A percentile compares a stretch with the other conserved stretches of the same genome.
These are phyloP conservation scores for Biscogniauxia marginata DNA, from an alignment of 2,329 filamentous ascomycete species.

Conservation along the genomic window DNA sequence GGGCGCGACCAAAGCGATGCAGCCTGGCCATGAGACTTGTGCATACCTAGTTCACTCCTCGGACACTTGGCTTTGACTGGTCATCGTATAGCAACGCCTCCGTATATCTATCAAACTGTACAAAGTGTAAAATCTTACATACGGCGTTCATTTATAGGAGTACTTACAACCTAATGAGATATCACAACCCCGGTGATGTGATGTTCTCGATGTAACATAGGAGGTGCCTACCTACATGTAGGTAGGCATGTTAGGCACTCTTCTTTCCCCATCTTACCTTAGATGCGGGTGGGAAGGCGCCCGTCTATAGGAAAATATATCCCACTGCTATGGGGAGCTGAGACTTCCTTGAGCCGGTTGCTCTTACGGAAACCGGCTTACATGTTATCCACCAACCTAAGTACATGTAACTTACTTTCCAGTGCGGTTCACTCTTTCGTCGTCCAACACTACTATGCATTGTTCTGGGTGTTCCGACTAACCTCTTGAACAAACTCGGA, in stretches of 20 bases:
- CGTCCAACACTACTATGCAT: neutral
- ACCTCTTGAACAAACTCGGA: neutral
- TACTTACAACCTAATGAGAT: neutral
- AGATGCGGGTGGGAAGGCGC: neutral
- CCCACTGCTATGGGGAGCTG: neutral
- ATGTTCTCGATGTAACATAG: neutral
- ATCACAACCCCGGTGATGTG: neutral
- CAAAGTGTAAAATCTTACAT: too few relatives aligned
- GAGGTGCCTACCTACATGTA: too few relatives aligned
- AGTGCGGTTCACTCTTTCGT: neutral
- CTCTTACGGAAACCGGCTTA: neutral
- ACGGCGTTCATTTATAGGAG: neutral
- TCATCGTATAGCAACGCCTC: too few relatives aligned
- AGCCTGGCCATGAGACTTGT: too few relatives aligned
- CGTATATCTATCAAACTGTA: constrained; percentile 7
- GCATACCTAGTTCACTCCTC: too few relatives aligned
- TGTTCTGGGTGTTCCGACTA: neutral
- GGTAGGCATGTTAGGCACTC: neutral
- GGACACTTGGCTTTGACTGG: too few relatives aligned
- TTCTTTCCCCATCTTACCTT: neutral
- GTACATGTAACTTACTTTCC: neutral
- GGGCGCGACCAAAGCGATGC: neutral
- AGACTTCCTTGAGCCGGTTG: neutral
- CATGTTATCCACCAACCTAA: too few relatives aligned
- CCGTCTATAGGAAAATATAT: neutral